Base-by-base conservation (phyloP, 345 rosid species). In the Ailanthus altissimus region DNA sequence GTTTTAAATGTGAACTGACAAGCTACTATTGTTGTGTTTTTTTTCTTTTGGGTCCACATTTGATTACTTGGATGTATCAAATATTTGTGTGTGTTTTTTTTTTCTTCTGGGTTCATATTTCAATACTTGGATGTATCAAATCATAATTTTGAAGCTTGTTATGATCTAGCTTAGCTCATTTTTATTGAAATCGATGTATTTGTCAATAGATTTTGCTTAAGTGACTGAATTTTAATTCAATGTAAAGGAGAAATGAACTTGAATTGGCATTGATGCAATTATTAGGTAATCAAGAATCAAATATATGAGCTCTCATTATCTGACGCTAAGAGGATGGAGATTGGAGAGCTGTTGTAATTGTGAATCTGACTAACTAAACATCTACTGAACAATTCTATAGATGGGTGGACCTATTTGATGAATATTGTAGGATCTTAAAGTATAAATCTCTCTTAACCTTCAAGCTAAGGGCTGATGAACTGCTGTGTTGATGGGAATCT, bases 401-500 rank as follows among this genome's bases (percentile, higher is more conserved):
- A n/a, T 59, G 76, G 40, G 76, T 26, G 25, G 47, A 32, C 74
- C 62, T 32, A 46, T 18, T 14, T 51, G 60, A 68, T 15, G 32
- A 23, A n/a, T 7, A 67, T 21, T 0, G 25, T 20, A 23, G 47
- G 46, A 32, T 43, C 67, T 62, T 11, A 49, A 32, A 18, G 46
- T 53, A 11, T 70, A 5, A 7, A 43, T 18, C n/a, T 38, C 25
- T 51, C 10, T 20, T 51, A 53, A 64, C 26, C 51, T 63, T 67
- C 26, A 10, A 54, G 62, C 45, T 45, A 71, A 43, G 46, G 62
- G 42, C 51, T 9, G 49, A n/a, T 53, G 28, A 49, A 8, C 57
- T 5, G 47, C 54, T 11, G 25, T 7, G 21, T 38, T 47, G 74
- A 40, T 58, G 60, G 84, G 60, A 69, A 54, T 79, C 72, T 72